phyloP scores from a whole-genome alignment of 176 grass and related monocot species.

The Avena insularis region DNA sequence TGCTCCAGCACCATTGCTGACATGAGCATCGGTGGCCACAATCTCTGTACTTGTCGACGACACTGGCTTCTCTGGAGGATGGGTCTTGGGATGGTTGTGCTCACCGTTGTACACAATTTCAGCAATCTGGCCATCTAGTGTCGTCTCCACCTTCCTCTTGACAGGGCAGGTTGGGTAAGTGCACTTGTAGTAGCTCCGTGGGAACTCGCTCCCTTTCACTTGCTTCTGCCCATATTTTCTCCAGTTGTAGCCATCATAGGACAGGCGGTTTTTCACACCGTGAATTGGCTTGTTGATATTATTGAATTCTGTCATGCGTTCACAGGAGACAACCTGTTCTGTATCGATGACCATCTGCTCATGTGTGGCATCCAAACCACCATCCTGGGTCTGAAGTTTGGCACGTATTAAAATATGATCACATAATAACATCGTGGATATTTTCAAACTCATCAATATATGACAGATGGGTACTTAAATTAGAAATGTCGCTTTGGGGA shows the following conservation, averaged over 20 bases:
- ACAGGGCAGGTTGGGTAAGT: constrained; percentile 62
- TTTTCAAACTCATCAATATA: background rate
- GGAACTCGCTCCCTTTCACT: constrained; percentile 68
- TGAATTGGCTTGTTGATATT: background rate
- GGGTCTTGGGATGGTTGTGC: constrained; percentile 65
- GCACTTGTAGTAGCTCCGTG: constrained; percentile 78
- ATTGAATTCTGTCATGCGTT: constrained; percentile 6
- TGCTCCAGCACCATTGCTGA: constrained; percentile 10
- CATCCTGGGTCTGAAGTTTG: constrained; percentile 36
- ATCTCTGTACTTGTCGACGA: constrained; percentile 29
- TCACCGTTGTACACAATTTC: constrained; percentile 64
- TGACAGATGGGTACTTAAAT: background rate
- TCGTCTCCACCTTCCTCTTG: constrained; percentile 67
- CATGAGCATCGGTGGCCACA: background rate
- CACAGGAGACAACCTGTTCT: constrained; percentile 21
- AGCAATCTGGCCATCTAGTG: constrained; percentile 50
- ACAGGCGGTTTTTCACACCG: constrained; percentile 22
- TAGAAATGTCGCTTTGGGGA: background rate
- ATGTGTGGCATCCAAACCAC: background rate
- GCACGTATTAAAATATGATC: constrained; percentile 16
- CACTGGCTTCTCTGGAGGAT: constrained; percentile 3
- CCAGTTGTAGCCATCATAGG: constrained; percentile 67
- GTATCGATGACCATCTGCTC: constrained; percentile 34
- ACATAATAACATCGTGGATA: background rate
- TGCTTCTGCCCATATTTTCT: constrained; percentile 76